Evolutionary conservation across 345 rosid species (phyloP).

Genomic region (Raphanus raphanistrum): DNA sequence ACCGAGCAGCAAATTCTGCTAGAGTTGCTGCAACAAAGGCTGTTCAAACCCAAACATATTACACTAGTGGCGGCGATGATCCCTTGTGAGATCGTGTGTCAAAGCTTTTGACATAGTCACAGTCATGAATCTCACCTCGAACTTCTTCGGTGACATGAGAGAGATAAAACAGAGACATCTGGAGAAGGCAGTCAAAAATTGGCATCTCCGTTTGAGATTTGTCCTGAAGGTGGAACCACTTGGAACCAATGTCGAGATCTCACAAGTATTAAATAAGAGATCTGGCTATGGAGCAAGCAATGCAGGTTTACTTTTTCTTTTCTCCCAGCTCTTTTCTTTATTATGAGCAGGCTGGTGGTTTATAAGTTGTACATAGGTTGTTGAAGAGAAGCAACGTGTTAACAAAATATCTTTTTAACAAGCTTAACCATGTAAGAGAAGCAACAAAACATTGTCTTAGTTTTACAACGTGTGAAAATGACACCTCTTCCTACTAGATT

Average conservation of each 20-base stretch:
- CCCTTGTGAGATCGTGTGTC: constrained; percentile 27
- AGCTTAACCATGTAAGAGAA: constrained; percentile 30
- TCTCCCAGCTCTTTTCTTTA: constrained; percentile 10
- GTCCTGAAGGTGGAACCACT: constrained; percentile 35
- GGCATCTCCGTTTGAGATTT: constrained; percentile 17
- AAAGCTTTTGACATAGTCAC: constrained; percentile 26
- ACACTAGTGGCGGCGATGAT: constrained; percentile 34
- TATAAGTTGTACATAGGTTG: constrained; percentile 37
- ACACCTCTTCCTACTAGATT: not conserved
- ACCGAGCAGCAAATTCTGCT: constrained; percentile 83
- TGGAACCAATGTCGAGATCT: constrained; percentile 40
- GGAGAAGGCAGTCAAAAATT: constrained; percentile 11
- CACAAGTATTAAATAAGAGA: constrained; percentile 34
- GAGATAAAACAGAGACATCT: constrained; percentile 12
- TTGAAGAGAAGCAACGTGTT: constrained; percentile 38
- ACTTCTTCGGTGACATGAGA: not conserved
- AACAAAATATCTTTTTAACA: constrained; percentile 39
- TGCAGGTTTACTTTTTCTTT: constrained; percentile 28
- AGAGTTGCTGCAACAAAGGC: constrained; percentile 81
- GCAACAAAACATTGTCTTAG: constrained; percentile 15
- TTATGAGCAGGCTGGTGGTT: constrained; percentile 27
- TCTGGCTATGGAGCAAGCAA: constrained; percentile 40
- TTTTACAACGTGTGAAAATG: constrained; percentile 16
- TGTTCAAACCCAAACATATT: constrained; percentile 61
- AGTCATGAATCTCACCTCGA: constrained; percentile 15